Evolutionary conservation across 73 alveolate genomes (phyloP), one percentile per base, ranked within the genome.

Genomic region (Paramecium biaurelia): DNA sequence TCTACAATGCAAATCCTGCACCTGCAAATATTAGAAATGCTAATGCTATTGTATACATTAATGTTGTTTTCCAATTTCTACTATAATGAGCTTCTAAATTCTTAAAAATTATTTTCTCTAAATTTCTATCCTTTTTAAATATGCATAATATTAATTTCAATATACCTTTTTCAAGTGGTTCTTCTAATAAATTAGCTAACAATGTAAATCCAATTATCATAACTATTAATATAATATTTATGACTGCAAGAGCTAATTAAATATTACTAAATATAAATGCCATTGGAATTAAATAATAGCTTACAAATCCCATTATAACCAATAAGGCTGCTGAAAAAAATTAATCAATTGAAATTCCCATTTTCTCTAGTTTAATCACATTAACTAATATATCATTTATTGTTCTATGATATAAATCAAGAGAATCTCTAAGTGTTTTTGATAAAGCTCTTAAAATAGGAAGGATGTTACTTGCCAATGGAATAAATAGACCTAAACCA

Each of bases 1-100:
- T 98, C 14, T 97, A 92, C 34, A 98, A 93, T 57, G 92, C 92
- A 43, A 98, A 94, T 18, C 99, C 96, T 85, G 98, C 94, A 10
- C 99, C 99, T 41, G 99, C 93, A 85, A 98, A 98, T n/a, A 98
- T 96, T 57, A 98, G 87, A 94, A 97, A 98, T 23, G 98, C 94
- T 47, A 98, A 94, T 30, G 99, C 98, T 9, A 97, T 95, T 63
- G 98, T 95, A 47, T 97, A 97, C 99, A 98, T 95, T 68, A 98
- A 76, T 30, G 99, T 95, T 2, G 98, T 96, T 95, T 98, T 97
- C 43, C 95, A 88, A 90, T 98, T 97, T 92, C 99, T 95, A 85
- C 95, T 92, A 41, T 93, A 93, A 89, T 98, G 99, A 7, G 99
- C 98, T 32, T 96, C 98, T 82, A 98, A 67, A 92, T 98, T 97